Evolutionary conservation across 2,329 filamentous ascomycete species (phyloP), one percentile per base, ranked within the genome.

Genomic region (Monilinia polystroma): DNA sequence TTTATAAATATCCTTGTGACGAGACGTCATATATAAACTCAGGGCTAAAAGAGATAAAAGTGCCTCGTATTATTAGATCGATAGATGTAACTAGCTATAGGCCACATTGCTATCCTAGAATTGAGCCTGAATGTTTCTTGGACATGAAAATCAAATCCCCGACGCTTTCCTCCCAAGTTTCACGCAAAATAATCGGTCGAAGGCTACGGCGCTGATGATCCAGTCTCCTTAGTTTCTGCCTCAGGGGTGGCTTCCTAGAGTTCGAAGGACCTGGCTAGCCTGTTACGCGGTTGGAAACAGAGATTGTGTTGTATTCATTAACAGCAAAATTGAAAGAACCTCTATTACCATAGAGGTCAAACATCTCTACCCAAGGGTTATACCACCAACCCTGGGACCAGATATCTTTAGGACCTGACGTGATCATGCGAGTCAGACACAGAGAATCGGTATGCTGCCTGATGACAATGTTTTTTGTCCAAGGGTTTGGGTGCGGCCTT

Each of bases 281-380:
- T 16, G 26, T 32, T 26, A 26, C 52, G 11, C 18, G 52, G 4
- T 54, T 54, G 16, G 16, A 11, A 54, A 32, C 4, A 29, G 6
- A 32, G 10, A 54, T 54, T 2, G 0, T 10, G 26, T 54, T 32
- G 7, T 4, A 10, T 20, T 54, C 52, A 20, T 54, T 54, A 10
- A 4, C 14, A 3, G 1, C 1, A 35, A 59, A 3, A 32, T 20
- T 16, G 8, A 59, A 59, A 4, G 14, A 3, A 6, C 59, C 59
- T 8, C 8, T 41, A 45, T 63, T 63, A 8, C 59, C 59, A 43
- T 63, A 63, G 20, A 32, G 4, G 29, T 63, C 59, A 16, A 12
- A 63, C 35, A 63, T 63, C 12, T 3, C 53, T 10, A 43, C 45
- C 45, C 20, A 26, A 16, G 49, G 29, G 12, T 23, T 8, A 43